Percentiles rank a stretch among this genome's conserved stretches.
These are phyloP conservation scores for Penicillium canescens DNA, from an alignment of 495 filamentous ascomycete genomes.

Conservation along the genomic window DNA sequence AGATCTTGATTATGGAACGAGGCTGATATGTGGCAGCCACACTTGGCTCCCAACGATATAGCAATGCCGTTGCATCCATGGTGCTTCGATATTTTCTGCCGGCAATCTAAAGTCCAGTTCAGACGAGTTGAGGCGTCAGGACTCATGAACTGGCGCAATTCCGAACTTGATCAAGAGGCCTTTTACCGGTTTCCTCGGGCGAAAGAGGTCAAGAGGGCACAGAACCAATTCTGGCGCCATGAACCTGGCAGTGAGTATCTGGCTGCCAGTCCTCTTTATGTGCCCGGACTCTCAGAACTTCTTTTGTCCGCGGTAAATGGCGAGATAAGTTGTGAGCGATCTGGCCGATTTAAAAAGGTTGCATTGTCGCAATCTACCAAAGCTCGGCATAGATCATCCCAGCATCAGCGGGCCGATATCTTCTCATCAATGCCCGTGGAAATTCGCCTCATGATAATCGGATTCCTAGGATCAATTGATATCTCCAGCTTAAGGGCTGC, in stretches of 20 bases:
- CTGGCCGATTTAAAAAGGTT: background rate
- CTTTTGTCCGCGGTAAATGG: slow-evolving; percentile 8
- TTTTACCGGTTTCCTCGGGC: slow-evolving; percentile 11
- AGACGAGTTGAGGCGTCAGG: slow-evolving; percentile 15
- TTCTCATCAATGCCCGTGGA: slow-evolving; percentile 24
- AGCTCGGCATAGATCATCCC: background rate
- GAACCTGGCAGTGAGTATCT: slow-evolving; percentile 22
- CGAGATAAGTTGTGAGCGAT: background rate
- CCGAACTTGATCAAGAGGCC: slow-evolving; percentile 7
- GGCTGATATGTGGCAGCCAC: background rate
- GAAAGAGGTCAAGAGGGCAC: slow-evolving; percentile 6
- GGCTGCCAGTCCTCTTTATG: slow-evolving; percentile 28
- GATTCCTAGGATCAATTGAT: slow-evolving; percentile 16
- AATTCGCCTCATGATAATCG: slow-evolving; percentile 16
- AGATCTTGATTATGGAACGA: too few species aligned
- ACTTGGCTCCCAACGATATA: background rate
- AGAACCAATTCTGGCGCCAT: slow-evolving; percentile 22
- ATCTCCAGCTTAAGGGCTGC: slow-evolving; percentile 20
- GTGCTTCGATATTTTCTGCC: slow-evolving; percentile 35
- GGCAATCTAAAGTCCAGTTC: slow-evolving; percentile 20
- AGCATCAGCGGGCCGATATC: slow-evolving; percentile 6
- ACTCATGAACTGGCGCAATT: slow-evolving; percentile 24
- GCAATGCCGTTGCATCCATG: slow-evolving; percentile 37
- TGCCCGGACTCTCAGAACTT: slow-evolving; percentile 14
- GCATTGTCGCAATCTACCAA: background rate